Evolutionary conservation across 2,329 filamentous ascomycete species (phyloP), one percentile per base, ranked within the genome.

Genomic region (Botrytis aclada): DNA sequence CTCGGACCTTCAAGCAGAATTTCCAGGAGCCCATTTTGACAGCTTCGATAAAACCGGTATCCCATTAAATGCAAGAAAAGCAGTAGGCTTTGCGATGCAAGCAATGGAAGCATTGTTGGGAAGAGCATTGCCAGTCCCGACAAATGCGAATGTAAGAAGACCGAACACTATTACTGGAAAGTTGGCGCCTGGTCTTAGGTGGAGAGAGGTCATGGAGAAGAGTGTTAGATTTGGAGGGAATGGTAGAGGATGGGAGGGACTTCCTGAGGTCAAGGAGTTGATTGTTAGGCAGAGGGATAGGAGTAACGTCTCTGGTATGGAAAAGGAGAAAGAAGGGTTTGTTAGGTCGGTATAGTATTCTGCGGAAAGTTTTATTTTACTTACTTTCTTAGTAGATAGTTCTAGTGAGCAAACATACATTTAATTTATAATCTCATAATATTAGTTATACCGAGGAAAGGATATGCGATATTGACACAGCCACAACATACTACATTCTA

Each of bases 11-110:
- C 77, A 80, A 70, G 74, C 75, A 9, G 79, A 80, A 62, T 80
- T 81, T 43, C 79, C 79, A 8, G 74, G 75, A 1, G 79, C 80
- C 1, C 74, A 37, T 29, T 80, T 80, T 47, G 76, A 76, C 18
- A 75, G 73, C 4, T 80, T 80, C n/a, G 79, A 81, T 34, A 77
- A 78, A 60, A 81, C 80, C 1, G 80, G 80, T 41, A 74, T 81
- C 0, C 80, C 80, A 14, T 77, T 75, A 10, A 80, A 81, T 72
- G 80, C 78, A 20, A 81, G 81, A 74, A 80, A 81, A 69, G 79
- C 80, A 14, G 79, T 81, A 0, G 79, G 79, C 1, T 81, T 81
- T 62, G 80, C 80, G 2, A 80, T 81, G 79, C 80, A 81, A 65
- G 80, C 80, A 20, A 80, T 81, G 77, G 80, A 81, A 70, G 79